Conservation (phyloP, 352 stramenopile species). For the Phytophthora cajani region DNA sequence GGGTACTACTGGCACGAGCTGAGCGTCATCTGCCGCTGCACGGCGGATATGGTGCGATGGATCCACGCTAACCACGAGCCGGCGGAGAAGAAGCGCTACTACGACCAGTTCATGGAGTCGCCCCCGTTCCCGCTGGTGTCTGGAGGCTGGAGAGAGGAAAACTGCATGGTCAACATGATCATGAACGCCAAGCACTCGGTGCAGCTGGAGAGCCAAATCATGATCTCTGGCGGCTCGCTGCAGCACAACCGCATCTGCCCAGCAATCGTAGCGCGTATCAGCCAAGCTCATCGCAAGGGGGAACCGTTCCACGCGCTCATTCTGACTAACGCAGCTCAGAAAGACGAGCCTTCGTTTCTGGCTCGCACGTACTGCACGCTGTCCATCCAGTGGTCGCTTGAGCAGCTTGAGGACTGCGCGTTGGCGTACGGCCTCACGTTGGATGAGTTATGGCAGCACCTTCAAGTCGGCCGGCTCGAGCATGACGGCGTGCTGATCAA, state of each 20-base stretch:
- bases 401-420: slow-evolving; percentile 67
- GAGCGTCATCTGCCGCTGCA: slow-evolving; percentile 59
- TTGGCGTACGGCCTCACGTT: slow-evolving; percentile 48
- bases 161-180: slow-evolving; percentile 87
- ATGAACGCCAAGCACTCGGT: slow-evolving; percentile 64
- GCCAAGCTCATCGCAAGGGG: slow-evolving; percentile 37
- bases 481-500: slow-evolving; percentile 63
- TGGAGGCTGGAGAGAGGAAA: slow-evolving; percentile 78
- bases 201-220: slow-evolving; percentile 84
- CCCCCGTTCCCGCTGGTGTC: slow-evolving; percentile 77
- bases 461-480: slow-evolving; percentile 61
- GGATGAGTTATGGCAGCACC: slow-evolving; percentile 47
- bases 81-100: slow-evolving; percentile 51
- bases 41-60: slow-evolving; percentile 63
- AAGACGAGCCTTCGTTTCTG: slow-evolving; percentile 78
- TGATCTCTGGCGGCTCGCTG: slow-evolving; percentile 72
- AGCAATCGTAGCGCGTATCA: slow-evolving; percentile 64
- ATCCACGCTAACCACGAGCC: slow-evolving; percentile 64
- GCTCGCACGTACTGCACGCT: slow-evolving; percentile 82
- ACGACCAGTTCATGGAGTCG: slow-evolving; percentile 60
- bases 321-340: slow-evolving; percentile 78
- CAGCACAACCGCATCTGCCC: slow-evolving; percentile 82
- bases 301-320: slow-evolving; percentile 67
- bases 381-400: slow-evolving; percentile 80
- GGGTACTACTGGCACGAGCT: slow-evolving; percentile 87